phyloP scores from a whole-genome alignment of 306 rosid species.

The Vigna mungo region DNA sequence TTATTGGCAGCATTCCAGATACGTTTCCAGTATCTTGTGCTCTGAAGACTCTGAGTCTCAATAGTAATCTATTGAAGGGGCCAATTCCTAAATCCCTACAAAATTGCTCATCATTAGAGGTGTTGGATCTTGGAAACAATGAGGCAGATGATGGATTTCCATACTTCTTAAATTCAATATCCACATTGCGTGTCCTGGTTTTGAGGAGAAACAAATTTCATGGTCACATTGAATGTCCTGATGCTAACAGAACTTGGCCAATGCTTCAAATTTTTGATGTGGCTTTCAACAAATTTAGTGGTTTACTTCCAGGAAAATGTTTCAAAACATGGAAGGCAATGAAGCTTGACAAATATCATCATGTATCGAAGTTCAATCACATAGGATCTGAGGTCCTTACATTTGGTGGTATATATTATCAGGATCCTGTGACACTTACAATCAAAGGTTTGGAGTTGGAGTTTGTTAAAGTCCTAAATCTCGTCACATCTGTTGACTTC shows the following conservation, averaged over 20 bases:
- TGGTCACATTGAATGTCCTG: slow-evolving; percentile 42
- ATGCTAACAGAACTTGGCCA: slow-evolving; percentile 8
- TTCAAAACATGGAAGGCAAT: slow-evolving; percentile 51
- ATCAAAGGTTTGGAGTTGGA: slow-evolving; percentile 38
- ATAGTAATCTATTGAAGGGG: slow-evolving; percentile 36
- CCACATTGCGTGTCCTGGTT: slow-evolving; percentile 47
- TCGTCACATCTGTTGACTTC: slow-evolving; percentile 50
- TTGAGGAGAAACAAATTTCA: slow-evolving; percentile 49
- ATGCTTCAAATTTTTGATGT: slow-evolving; percentile 56
- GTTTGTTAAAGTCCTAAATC: slow-evolving; percentile 30
- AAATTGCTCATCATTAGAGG: slow-evolving; percentile 40
- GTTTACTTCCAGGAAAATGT: slow-evolving; percentile 24
- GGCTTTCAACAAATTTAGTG: slow-evolving; percentile 55
- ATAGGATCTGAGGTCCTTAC: background rate
- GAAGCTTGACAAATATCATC: background rate
- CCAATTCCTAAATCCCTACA: slow-evolving; percentile 46
- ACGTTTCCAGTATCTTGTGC: slow-evolving; percentile 32
- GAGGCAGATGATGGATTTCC: slow-evolving; percentile 37
- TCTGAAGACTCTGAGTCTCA: slow-evolving; percentile 43
- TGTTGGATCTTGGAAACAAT: slow-evolving; percentile 52
- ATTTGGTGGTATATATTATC: slow-evolving; percentile 38
- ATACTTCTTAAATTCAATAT: slow-evolving; percentile 15
- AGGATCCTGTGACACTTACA: slow-evolving; percentile 40
- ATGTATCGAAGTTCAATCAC: background rate
- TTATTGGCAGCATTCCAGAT: slow-evolving; percentile 32